Evolutionary conservation across 83 land plant species (phyloP), one percentile per base, ranked within the genome.

Genomic region (Picea mariana): DNA sequence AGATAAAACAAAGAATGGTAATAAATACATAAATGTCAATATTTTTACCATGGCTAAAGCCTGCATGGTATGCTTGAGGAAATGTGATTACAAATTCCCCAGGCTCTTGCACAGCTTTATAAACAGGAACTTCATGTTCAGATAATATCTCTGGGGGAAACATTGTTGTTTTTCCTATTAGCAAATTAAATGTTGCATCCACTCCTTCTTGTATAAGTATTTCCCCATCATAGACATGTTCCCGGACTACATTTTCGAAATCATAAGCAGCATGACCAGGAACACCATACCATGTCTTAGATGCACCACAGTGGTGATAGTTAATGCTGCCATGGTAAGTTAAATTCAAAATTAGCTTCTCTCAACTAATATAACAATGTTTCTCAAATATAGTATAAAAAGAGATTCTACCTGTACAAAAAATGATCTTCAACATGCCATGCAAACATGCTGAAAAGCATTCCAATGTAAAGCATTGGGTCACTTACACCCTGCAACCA

Each of bases 351-450:
- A 42, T 31, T 27, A 65, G 66, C 18, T 17, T 49, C 52, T 78
- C 68, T 27, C 63, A 64, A 59, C 62, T 55, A 72, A 26, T 67
- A 75, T 72, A 31, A 40, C 7, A 15, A n/a, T 63, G 67, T 24
- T 47, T 38, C 67, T 40, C 16, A 81, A 38, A 67, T 42, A 73
- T 24, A 9, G 78, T 17, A 17, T 26, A 49, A 79, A 1, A 84
- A 47, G 44, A 71, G 40, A 62, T 71, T 59, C 38, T 84, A 93
- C 98, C 98, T 95, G 84, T 93, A 95, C 80, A 95, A 83, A 81
- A 92, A 95, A 86, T 95, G 98, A 86, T 95, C 98, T 83, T 95
- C 98, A 80, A 95, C 95, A 85, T 95, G 98, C 98, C 98, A 95
- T 60, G 98, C 98, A 87, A 95, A 95, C 95, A 92, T 90, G 75